Base-by-base conservation (phyloP, 2,329 filamentous ascomycete species). In the Chaetomium sp. region DNA sequence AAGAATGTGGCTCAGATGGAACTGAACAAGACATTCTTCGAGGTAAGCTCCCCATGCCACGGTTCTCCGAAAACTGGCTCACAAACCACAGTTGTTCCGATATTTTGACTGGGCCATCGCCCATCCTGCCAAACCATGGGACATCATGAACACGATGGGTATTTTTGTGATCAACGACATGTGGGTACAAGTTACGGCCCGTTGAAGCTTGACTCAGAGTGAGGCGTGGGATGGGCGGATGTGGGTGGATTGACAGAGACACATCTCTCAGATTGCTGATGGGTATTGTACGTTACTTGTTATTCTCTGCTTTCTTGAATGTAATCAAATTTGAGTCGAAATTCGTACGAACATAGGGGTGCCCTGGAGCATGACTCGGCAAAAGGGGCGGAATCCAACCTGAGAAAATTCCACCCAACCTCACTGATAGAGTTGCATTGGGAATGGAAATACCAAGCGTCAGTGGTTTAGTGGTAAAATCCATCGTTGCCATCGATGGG, bases 381-480 rank as follows among this genome's bases (percentile, higher is more conserved):
- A 33, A 19, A 38, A 6, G 35, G 35, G 33, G 12, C 16, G 10
- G 31, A 33, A 38, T 16, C 33, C 33, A 38, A 38, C 1, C 33
- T 12, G 3, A 16, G 12, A 2, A 38, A 38, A 16, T 2, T 21
- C 31, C 16, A 19, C 2, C 25, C n/a, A 21, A 1, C 16, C 16
- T 19, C 42, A 19, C 42, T 45, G 42, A 45, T 38, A 38, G 33
- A 38, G 33, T 38, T 13, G 5, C 12, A 45, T 21, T 45, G 2
- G 19, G 16, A n/a, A 21, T 4, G 3, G n/a, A 16, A 10, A 27
- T 45, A 4, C n/a, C 4, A 59, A 62, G 68, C 68, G 65, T 67
- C 73, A 78, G 78, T 81, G 79, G 79, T 81, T 81, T 81, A 81
- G 78, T 80, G 79, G 79, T 81, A 81, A 80, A 81, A 81, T 81